A percentile compares a stretch with the other conserved stretches of the same genome.
Evolutionary conservation across 192 early-diverging fungal species (phyloP).

Genomic region (Fimicolochytrium jonesii): DNA sequence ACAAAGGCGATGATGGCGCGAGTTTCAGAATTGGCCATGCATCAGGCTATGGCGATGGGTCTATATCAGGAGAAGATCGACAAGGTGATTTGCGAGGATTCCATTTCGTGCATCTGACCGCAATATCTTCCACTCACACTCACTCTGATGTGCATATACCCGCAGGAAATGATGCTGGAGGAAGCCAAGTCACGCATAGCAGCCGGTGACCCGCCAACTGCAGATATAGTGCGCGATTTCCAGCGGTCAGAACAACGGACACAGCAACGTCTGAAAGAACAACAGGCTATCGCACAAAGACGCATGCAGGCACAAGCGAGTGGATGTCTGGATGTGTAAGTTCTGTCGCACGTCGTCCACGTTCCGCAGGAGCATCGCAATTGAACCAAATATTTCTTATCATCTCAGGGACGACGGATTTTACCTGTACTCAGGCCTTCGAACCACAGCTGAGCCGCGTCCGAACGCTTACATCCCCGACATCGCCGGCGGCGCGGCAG

Average conservation of each 20-base stretch:
- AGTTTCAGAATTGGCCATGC: conserved; percentile 59
- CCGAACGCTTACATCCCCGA: conserved; percentile 61
- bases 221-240: conserved; percentile 48
- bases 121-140: too few species aligned
- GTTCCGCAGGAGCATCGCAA: neutral
- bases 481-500: neutral
- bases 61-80: conserved; percentile 57
- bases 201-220: conserved; percentile 39
- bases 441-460: conserved; percentile 51
- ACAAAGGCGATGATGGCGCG: conserved; percentile 54
- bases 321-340: conserved; percentile 47
- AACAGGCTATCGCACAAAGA: neutral
- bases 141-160: neutral
- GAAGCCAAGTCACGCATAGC: conserved; percentile 35
- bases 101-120: too few species aligned
- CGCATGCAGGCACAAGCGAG: conserved; percentile 9
- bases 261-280: conserved; percentile 16
- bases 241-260: conserved; percentile 34
- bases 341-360: neutral
- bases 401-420: conserved; percentile 45
- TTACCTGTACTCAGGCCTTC: conserved; percentile 40
- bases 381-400: neutral
- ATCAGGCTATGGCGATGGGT: conserved; percentile 55
- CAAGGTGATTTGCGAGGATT: conserved; percentile 32
- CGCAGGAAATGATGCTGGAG: conserved; percentile 43